Conservation (phyloP, 2,329 filamentous ascomycete species). For the Aspergillus pseudoglaucus region DNA sequence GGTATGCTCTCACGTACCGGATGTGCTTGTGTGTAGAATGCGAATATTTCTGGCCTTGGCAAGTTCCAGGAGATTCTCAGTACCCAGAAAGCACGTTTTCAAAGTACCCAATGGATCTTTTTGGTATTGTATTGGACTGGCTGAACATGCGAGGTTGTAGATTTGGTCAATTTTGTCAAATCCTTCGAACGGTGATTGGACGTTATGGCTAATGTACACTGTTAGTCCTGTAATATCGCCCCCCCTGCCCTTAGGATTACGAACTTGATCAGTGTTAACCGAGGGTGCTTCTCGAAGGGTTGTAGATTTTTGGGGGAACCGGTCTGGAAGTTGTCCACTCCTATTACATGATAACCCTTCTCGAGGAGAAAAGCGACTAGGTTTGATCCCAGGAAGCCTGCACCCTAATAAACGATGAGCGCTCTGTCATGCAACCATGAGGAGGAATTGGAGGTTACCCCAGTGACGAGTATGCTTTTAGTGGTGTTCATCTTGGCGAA, state of each 20-base stretch:
- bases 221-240: not conserved
- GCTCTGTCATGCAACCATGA: not conserved
- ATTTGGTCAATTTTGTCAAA: conserved; percentile 24
- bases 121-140: conserved; percentile 25
- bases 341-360: conserved; percentile 9
- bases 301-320: conserved; percentile 6
- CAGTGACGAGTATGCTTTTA: not conserved
- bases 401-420: conserved; percentile 4
- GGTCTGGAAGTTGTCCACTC: conserved; percentile 9
- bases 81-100: conserved; percentile 25
- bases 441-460: not conserved
- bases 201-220: conserved; percentile 4
- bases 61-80: conserved; percentile 24
- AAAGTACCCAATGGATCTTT: conserved; percentile 24
- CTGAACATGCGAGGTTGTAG: conserved; percentile 28
- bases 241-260: not conserved
- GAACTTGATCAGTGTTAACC: conserved; percentile 7
- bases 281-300: conserved; percentile 5
- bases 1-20: conserved; percentile 11
- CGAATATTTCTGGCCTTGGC: conserved; percentile 22
- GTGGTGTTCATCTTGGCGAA: not conserved
- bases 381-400: conserved; percentile 10
- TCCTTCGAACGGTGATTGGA: conserved; percentile 4
- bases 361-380: conserved; percentile 10
- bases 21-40: conserved; percentile 25